Evolutionary conservation across 208 protist species (phyloP).

Genomic region (Trypanosoma vivax): DNA sequence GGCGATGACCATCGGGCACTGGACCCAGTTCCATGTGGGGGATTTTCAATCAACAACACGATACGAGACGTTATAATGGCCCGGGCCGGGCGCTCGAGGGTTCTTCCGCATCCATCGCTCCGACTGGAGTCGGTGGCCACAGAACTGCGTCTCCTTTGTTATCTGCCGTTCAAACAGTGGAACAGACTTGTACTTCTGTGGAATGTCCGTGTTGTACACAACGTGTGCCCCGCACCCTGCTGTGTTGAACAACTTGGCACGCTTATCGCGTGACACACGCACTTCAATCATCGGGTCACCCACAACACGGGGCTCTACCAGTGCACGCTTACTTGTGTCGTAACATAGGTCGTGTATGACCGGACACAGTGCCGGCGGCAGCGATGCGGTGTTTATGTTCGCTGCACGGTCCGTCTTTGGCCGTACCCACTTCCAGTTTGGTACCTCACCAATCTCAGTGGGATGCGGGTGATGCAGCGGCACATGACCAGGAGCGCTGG

Average conservation of each 20-base stretch:
- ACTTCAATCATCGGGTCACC: conserved; percentile 60
- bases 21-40: no score
- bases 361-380: conserved; percentile 22
- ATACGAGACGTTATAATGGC: conserved; percentile 60
- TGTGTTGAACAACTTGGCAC: conserved; percentile 23
- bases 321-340: conserved; percentile 22
- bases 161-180: conserved; percentile 78
- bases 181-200: conserved; percentile 41
- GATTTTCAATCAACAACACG: conserved; percentile 30
- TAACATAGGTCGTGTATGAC: conserved; percentile 56
- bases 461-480: conserved; percentile 34
- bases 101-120: conserved; percentile 60
- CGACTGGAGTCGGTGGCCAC: conserved; percentile 62
- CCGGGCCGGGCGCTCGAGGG: conserved; percentile 58
- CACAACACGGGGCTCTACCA: conserved; percentile 41
- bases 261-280: conserved; percentile 44
- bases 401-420: conserved; percentile 33
- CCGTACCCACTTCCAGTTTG: conserved; percentile 46
- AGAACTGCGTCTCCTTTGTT: conserved; percentile 79
- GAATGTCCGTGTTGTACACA: conserved; percentile 36
- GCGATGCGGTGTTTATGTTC: conserved; percentile 23
- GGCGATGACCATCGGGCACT: no score
- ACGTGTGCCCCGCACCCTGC: conserved; percentile 45
- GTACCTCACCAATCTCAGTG: conserved; percentile 57
- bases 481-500: conserved; percentile 52